phyloP scores from a whole-genome alignment of 495 filamentous ascomycete species.

The Tuber brumale region DNA sequence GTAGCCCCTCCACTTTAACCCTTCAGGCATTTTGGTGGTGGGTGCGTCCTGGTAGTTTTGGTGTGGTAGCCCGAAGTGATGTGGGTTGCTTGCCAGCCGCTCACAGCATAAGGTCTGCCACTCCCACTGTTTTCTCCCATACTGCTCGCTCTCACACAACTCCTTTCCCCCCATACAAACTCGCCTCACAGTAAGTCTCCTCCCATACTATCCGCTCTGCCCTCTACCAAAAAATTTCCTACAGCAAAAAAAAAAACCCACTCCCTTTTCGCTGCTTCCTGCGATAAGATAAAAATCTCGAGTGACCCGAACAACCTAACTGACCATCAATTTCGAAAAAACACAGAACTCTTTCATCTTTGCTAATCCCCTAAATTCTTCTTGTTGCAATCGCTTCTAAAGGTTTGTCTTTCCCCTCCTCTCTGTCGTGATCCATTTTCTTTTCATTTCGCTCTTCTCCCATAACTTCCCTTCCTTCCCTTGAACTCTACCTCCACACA shows the following conservation, averaged over 20 bases:
- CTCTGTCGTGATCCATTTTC: conserved; percentile 29
- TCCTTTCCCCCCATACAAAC: conserved; percentile 36
- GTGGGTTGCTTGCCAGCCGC: conserved; percentile 35
- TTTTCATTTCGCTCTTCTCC: conserved; percentile 5
- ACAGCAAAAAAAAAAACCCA: conserved; percentile 17
- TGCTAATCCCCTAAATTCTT: conserved; percentile 20
- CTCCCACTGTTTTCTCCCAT: conserved; percentile 41
- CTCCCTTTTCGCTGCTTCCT: conserved; percentile 19
- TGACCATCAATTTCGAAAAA: conserved; percentile 32
- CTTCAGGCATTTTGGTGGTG: conserved; percentile 29
- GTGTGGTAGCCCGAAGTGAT: conserved; percentile 36
- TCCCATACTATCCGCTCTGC: conserved; percentile 19
- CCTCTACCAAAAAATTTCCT: conserved; percentile 25
- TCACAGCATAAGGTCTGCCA: conserved; percentile 42
- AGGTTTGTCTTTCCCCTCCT: conserved; percentile 38
- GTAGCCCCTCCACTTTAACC: conserved; percentile 37
- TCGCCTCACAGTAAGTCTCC: conserved; percentile 40
- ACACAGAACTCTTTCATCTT: conserved; percentile 35
- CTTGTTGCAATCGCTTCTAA: conserved; percentile 19
- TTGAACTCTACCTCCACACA: conserved; percentile 29
- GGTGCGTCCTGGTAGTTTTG: conserved; percentile 30
- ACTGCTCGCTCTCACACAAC: conserved; percentile 37
- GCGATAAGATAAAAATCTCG: conserved; percentile 38
- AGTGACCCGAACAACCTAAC: conserved; percentile 1
- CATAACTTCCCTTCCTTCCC: conserved; percentile 12